Evolutionary conservation across 2,329 filamentous ascomycete genomes (phyloP).

Genomic region (Colletotrichum coccodes): DNA sequence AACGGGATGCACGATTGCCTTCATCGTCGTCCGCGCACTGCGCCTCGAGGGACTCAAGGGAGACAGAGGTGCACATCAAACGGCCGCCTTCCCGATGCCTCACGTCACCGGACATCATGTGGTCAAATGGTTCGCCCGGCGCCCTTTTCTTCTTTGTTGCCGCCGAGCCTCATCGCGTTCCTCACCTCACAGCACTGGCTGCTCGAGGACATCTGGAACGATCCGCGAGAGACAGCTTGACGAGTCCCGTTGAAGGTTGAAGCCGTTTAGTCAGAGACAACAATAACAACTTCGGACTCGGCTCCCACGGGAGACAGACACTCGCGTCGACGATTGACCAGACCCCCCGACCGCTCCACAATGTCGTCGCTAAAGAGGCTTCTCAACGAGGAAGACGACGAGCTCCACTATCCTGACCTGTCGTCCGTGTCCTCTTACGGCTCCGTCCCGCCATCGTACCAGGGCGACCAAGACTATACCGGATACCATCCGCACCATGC

Average conservation of each 20-base stretch:
- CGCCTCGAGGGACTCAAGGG: conserved; percentile 7
- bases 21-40: conserved; percentile 22
- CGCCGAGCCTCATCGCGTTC: conserved; percentile 1
- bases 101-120: conserved; percentile 17
- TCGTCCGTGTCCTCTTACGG: conserved; percentile 21
- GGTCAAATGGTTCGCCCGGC: conserved; percentile 25
- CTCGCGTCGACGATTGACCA: background rate
- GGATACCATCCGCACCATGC: conserved; percentile 11
- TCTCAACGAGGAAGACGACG: conserved; percentile 28
- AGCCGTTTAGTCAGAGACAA: background rate
- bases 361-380: conserved; percentile 32
- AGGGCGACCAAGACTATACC: conserved; percentile 19
- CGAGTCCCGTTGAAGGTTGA: background rate
- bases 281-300: background rate
- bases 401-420: conserved; percentile 18
- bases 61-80: conserved; percentile 8
- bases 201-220: background rate
- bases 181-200: conserved; percentile 7
- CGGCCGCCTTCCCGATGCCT: conserved; percentile 18
- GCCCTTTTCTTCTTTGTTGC: background rate
- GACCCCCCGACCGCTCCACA: background rate
- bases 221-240: background rate
- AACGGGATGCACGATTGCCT: conserved; percentile 20
- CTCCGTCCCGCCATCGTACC: conserved; percentile 25
- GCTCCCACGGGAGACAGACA: background rate